A percentile compares a stretch with the other conserved stretches of the same genome.
Conservation (phyloP, 2,329 filamentous ascomycete genomes). For the Chrysosporium queenslandicum region DNA sequence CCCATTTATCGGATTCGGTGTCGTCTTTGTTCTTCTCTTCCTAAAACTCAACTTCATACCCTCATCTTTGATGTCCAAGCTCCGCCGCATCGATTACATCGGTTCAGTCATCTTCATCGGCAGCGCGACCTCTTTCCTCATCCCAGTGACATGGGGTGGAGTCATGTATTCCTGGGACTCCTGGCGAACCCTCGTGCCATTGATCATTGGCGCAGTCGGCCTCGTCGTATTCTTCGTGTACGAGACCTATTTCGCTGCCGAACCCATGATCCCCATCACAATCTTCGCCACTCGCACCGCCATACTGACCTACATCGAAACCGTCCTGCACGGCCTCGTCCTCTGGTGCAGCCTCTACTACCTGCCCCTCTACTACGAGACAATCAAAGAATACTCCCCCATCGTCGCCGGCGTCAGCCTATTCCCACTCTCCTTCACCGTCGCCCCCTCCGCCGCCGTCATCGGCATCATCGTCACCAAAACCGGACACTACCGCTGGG, state of each 20-base stretch:
- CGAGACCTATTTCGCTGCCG: conserved; percentile 42
- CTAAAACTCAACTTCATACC: conserved; percentile 44
- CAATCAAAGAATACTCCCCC: conserved; percentile 45
- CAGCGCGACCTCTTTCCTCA: conserved; percentile 49
- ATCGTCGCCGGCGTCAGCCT: conserved; percentile 47
- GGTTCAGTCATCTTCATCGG: conserved; percentile 53
- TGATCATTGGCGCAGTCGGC: conserved; percentile 46
- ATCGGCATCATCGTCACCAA: conserved; percentile 41
- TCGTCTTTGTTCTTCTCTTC: conserved; percentile 43
- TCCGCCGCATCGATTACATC: conserved; percentile 52
- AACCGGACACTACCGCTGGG: conserved; percentile 52
- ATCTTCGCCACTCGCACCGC: conserved; percentile 40
- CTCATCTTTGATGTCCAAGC: conserved; percentile 40
- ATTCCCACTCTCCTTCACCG: conserved; percentile 53
- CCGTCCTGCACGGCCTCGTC: conserved; percentile 46
- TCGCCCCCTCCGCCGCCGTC: conserved; percentile 51
- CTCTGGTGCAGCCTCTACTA: conserved; percentile 47
- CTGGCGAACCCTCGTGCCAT: conserved; percentile 52
- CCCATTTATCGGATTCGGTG: conserved; percentile 45
- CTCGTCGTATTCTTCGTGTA: conserved; percentile 47
- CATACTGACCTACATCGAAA: conserved; percentile 44
- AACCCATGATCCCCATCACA: conserved; percentile 42
- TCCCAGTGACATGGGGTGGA: conserved; percentile 56
- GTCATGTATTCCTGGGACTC: conserved; percentile 55
- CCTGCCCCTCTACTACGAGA: conserved; percentile 37